These are phyloP conservation scores for Kodamaea sagamina DNA, from an alignment of 805 yeast genomes.

Conservation along the genomic window DNA sequence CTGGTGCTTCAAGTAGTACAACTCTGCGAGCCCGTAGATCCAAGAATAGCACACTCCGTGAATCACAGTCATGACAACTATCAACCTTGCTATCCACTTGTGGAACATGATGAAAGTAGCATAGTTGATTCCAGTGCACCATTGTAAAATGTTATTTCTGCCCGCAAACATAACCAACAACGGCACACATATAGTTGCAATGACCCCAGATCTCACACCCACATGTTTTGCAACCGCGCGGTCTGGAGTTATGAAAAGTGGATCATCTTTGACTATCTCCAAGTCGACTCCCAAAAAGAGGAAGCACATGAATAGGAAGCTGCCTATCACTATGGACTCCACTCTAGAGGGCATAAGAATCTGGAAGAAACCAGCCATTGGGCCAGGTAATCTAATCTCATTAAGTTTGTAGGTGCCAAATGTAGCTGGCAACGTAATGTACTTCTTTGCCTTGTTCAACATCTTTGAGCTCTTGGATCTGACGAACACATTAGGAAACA, in stretches of 20 bases:
- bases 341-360: constrained; percentile 12
- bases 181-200: constrained; percentile 48
- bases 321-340: constrained; percentile 17
- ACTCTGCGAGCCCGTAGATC: constrained; percentile 3
- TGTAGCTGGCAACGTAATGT: constrained; percentile 22
- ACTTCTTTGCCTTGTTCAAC: constrained; percentile 9
- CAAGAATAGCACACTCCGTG: constrained; percentile 25
- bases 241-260: constrained; percentile 34
- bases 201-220: constrained; percentile 40
- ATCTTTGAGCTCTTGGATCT: constrained; percentile 7
- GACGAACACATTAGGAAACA: constrained; percentile 32
- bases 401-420: constrained; percentile 14
- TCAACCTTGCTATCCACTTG: constrained; percentile 42
- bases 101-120: constrained; percentile 45
- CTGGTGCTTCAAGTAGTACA: constrained; percentile 3
- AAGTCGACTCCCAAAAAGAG: constrained; percentile 27
- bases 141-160: constrained; percentile 59
- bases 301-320: constrained; percentile 34
- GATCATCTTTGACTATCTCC: constrained; percentile 32
- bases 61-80: constrained; percentile 27
- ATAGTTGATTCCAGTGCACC: constrained; percentile 59
- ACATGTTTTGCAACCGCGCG: constrained; percentile 31
- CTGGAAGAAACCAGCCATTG: constrained; percentile 8
- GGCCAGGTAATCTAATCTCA: constrained; percentile 6
- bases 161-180: constrained; percentile 59